These are phyloP conservation scores for Fusarium brevicatenulatum DNA, from an alignment of 2,329 filamentous ascomycete genomes.

Conservation along the genomic window DNA sequence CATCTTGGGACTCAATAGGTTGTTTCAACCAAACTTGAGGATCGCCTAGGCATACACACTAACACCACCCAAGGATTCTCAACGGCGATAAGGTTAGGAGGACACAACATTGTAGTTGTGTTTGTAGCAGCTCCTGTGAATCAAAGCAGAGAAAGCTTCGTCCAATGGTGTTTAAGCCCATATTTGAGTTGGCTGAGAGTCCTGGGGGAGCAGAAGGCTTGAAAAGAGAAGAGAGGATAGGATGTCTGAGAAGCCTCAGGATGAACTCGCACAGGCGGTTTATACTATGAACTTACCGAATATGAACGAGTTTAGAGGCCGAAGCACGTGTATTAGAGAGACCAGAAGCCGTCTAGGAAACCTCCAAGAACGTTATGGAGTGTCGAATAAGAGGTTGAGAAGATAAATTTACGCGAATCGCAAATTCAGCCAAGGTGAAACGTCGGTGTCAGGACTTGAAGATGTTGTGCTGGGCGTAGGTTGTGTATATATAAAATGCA, in stretches of 20 bases:
- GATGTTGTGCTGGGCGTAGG: not conserved
- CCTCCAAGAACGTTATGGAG: slow-evolving; percentile 7
- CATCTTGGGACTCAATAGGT: slow-evolving; percentile 14
- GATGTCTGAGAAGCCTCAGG: slow-evolving; percentile 8
- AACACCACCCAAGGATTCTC: slow-evolving; percentile 13
- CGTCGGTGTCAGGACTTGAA: slow-evolving; percentile 10
- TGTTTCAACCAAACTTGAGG: slow-evolving; percentile 26
- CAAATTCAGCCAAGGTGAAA: not conserved
- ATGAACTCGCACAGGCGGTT: not conserved
- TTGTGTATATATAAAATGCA: not conserved
- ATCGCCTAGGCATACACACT: slow-evolving; percentile 24
- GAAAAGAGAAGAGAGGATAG: slow-evolving; percentile 3
- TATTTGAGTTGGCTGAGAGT: not conserved
- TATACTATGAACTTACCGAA: slow-evolving; percentile 23
- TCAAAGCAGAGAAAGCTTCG: not conserved
- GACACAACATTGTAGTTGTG: slow-evolving; percentile 13
- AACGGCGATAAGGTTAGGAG: slow-evolving; percentile 9
- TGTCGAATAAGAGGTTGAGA: slow-evolving; percentile 11
- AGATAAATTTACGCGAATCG: slow-evolving; percentile 16
- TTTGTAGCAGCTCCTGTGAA: slow-evolving; percentile 6
- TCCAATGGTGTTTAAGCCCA: slow-evolving; percentile 8
- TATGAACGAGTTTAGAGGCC: slow-evolving; percentile 1
- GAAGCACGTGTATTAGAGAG: slow-evolving; percentile 11
- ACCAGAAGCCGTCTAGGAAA: slow-evolving; percentile 9
- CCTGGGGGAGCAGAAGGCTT: slow-evolving; percentile 1